Percentiles rank a stretch among this genome's conserved stretches.
Conservation (phyloP, 2,329 filamentous ascomycete genomes). For the Monascus ruber region DNA sequence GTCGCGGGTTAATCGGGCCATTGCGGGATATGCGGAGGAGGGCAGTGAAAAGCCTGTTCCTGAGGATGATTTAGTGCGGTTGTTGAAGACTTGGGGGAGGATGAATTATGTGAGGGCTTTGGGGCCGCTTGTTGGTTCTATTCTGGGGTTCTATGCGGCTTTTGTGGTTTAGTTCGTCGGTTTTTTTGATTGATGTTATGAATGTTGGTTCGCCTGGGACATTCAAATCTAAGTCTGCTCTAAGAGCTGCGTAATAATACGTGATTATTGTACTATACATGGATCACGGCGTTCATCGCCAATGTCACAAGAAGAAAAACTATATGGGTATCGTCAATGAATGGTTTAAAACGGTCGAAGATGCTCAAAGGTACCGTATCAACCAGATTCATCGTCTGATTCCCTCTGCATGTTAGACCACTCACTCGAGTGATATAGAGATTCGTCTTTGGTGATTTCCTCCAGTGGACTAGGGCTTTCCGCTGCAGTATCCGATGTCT, state of each 20-base stretch:
- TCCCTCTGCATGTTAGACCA: conserved; percentile 27
- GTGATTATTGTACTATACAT: too few relatives aligned
- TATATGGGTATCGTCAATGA: too few relatives aligned
- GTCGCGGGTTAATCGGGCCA: conserved; percentile 14
- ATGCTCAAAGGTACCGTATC: neutral
- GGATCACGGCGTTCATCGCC: too few relatives aligned
- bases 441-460: conserved; percentile 20
- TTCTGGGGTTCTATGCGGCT: conserved; percentile 12
- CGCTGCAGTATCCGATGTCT: neutral
- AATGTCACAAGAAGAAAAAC: too few relatives aligned
- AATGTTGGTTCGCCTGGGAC: too few relatives aligned
- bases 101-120: conserved; percentile 13
- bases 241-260: neutral
- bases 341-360: too few relatives aligned
- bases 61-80: conserved; percentile 4
- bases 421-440: conserved; percentile 24
- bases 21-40: conserved; percentile 12
- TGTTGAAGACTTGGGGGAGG: conserved; percentile 11
- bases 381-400: conserved; percentile 8
- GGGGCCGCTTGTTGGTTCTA: conserved; percentile 14
- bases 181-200: too few relatives aligned
- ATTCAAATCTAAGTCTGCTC: neutral
- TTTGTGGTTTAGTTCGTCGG: neutral
- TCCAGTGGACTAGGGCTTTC: conserved; percentile 13
- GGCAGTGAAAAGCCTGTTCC: neutral